Conservation (phyloP, 208 protist genomes). For the Acanthamoeba sp. region DNA sequence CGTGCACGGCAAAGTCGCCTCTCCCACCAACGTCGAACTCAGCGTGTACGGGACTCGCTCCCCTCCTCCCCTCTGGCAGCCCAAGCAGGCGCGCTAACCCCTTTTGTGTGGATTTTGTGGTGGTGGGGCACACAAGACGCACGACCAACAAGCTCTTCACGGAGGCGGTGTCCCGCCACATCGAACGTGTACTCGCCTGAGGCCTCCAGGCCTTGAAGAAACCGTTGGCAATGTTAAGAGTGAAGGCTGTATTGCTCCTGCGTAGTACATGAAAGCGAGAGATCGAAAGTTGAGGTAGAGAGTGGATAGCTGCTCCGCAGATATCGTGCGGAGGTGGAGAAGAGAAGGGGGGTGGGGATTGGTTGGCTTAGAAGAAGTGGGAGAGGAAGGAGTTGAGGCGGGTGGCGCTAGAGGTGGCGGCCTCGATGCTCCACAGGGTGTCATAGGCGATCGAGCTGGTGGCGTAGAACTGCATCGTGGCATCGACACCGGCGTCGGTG, state of each 20-base stretch:
- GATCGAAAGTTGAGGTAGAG: background rate
- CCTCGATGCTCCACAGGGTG: constrained; percentile 4
- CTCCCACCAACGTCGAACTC: background rate
- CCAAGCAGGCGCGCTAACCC: background rate
- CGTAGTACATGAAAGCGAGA: no score
- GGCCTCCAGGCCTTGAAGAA: no score
- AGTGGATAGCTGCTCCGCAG: background rate
- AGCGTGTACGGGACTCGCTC: background rate
- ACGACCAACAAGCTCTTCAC: constrained; percentile 51
- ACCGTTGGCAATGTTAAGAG: no score
- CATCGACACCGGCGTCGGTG: background rate
- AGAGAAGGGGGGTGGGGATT: background rate
- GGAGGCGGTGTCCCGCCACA: background rate
- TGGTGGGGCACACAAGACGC: background rate
- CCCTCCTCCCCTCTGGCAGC: background rate
- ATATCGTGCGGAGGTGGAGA: no score
- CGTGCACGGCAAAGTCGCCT: constrained; percentile 29
- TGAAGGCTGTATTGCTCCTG: no score
- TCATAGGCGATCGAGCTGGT: background rate
- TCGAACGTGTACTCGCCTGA: constrained; percentile 2
- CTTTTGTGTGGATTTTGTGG: background rate
- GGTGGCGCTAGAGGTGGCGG: background rate
- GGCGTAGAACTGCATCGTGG: constrained; percentile 6
- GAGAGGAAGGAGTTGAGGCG: background rate
- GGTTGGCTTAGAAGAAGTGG: background rate